These are phyloP conservation scores for Aureobasidium sp. DNA, from an alignment of 2,329 filamentous ascomycete genomes.

Conservation along the genomic window DNA sequence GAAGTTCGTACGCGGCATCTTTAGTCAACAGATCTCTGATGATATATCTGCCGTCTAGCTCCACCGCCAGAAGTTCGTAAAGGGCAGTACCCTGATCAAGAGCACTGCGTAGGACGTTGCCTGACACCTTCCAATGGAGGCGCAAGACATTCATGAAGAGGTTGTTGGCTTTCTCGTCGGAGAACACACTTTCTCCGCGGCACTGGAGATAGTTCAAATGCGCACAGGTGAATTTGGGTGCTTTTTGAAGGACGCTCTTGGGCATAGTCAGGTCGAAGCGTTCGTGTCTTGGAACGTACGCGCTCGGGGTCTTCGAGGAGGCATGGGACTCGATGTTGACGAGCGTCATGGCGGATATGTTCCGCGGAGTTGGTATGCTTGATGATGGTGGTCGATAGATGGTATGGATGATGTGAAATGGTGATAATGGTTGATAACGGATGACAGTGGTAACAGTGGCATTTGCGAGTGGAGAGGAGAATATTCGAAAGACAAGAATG, in stretches of 20 bases:
- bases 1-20: neutral
- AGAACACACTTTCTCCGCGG: neutral
- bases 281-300: neutral
- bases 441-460: neutral
- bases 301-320: neutral
- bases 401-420: neutral
- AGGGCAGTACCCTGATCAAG: neutral
- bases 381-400: neutral
- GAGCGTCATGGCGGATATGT: neutral
- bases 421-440: neutral
- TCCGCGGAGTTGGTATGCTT: no score
- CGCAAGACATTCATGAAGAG: neutral
- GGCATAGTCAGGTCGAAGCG: neutral
- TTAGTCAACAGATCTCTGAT: neutral
- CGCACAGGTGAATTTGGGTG: neutral
- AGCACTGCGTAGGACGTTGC: neutral
- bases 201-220: neutral
- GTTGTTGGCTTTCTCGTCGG: neutral
- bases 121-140: neutral
- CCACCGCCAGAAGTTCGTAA: neutral
- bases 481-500: no score
- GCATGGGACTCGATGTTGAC: neutral
- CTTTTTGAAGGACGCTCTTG: neutral
- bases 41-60: neutral
- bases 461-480: no score